These are phyloP conservation scores for Vigna radiata DNA, from an alignment of 306 rosid species.

Conservation along the genomic window DNA sequence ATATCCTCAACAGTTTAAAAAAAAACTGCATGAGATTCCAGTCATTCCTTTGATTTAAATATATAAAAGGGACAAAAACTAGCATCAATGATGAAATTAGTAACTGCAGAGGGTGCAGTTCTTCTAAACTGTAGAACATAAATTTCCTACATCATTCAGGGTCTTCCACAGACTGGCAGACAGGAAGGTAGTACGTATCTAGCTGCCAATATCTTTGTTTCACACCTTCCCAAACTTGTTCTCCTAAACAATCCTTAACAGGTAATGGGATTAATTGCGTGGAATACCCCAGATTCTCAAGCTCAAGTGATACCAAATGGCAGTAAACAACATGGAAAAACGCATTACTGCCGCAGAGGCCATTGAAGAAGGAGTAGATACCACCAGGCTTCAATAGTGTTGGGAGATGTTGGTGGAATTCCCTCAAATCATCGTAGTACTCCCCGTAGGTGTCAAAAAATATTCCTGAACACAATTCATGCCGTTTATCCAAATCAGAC, in stretches of 20 bases:
- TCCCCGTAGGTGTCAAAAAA: slow-evolving; percentile 97
- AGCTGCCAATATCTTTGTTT: slow-evolving; percentile 98
- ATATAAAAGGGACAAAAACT: background rate
- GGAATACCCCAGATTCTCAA: slow-evolving; percentile 85
- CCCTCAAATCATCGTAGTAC: slow-evolving; percentile 89
- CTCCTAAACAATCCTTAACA: slow-evolving; percentile 89
- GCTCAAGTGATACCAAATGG: slow-evolving; percentile 84
- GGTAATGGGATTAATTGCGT: slow-evolving; percentile 90
- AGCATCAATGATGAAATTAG: background rate
- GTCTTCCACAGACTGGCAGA: slow-evolving; percentile 72
- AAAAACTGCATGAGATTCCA: background rate
- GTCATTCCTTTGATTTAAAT: background rate
- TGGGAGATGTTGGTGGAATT: slow-evolving; percentile 91
- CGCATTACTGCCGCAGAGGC: slow-evolving; percentile 93
- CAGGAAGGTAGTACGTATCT: slow-evolving; percentile 92
- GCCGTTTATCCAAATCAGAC: slow-evolving; percentile 25
- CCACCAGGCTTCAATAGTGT: slow-evolving; percentile 79
- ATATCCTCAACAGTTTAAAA: background rate
- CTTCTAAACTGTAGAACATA: background rate
- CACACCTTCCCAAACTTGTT: slow-evolving; percentile 90
- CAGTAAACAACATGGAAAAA: slow-evolving; percentile 96
- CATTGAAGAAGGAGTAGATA: slow-evolving; percentile 91
- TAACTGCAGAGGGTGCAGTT: slow-evolving; percentile 5
- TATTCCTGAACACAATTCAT: slow-evolving; percentile 67
- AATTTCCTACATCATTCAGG: slow-evolving; percentile 13